Base-by-base conservation (phyloP, 371 early-diverging fungal species). In the Rhizomucor pusillus region DNA sequence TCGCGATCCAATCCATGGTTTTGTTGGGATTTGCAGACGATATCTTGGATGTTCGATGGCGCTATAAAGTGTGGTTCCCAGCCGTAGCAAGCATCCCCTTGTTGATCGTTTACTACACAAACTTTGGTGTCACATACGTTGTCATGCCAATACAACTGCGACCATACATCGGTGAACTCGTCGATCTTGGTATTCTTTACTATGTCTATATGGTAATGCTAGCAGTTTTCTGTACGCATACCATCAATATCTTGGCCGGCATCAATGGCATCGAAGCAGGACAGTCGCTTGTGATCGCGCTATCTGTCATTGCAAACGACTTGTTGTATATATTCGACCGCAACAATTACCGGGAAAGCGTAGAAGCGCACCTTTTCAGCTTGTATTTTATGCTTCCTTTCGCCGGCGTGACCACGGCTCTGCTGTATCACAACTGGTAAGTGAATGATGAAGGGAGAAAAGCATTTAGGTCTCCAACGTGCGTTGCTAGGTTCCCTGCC, bases 21-120 rank as follows among this genome's bases (percentile, higher is more conserved):
- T 85, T 99, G 24, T 78, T 99, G 45, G 99, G 99, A 9, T 98
- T 98, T 66, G 93, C 95, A 23, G 99, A 99, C 73, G 99, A 99
- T 71, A 92, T 98, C 16, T 81, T 98, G 52, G 92, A 97, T 67
- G 88, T 99, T 47, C 76, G 91, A 34, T 98, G 99, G 98, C 73
- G 95, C 40, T 89, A 93, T 70, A 99, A 99, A 68, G 83, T 99
- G 22, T 84, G 94, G 73, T 84, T 99, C 59, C 98, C 99, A 12
- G 82, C 90, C 0, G 80, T 98, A 41, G 95, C 98, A 0, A 90
- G 93, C 0, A 80, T 97, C 33, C 99, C 99, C 6, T 68, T 98
- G 19, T 77, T 99, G 54, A 88, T 93, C 59, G 93, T 97, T 2
- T 98, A 99, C 67, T 91, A 86, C 65, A 91, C 95, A 1, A 90